Conservation (phyloP, 2,329 filamentous ascomycete genomes). For the Neurospora sp. region DNA sequence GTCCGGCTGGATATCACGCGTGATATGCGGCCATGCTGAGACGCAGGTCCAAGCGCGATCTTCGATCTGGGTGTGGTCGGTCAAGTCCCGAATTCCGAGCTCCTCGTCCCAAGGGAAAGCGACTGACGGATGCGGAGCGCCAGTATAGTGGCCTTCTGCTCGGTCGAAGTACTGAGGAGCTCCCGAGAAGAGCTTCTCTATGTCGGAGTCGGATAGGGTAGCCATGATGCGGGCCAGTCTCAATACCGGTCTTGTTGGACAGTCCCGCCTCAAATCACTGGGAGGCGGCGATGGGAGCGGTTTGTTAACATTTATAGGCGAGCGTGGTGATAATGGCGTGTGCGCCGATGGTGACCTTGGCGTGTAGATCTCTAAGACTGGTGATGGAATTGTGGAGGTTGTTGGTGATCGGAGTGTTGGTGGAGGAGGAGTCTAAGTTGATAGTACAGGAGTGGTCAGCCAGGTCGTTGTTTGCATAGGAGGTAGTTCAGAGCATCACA, state of each 20-base stretch:
- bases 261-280: conserved; percentile 30
- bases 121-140: conserved; percentile 51
- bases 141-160: conserved; percentile 47
- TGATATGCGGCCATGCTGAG: conserved; percentile 55
- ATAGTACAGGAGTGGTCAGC: neutral
- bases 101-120: conserved; percentile 59
- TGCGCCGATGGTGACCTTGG: conserved; percentile 3
- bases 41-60: conserved; percentile 53
- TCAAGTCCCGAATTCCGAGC: conserved; percentile 50
- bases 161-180: conserved; percentile 62
- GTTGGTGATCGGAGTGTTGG: neutral
- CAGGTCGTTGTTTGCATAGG: neutral
- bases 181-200: conserved; percentile 65
- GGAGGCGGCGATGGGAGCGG: conserved; percentile 45
- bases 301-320: conserved; percentile 41
- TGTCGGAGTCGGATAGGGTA: conserved; percentile 45
- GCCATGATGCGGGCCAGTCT: conserved; percentile 50
- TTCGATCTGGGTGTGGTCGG: conserved; percentile 54
- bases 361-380: neutral
- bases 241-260: conserved; percentile 33
- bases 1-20: conserved; percentile 35
- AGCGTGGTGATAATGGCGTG: conserved; percentile 23
- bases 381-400: neutral
- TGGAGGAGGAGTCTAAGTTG: neutral
- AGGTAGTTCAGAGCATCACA: neutral